A percentile compares a stretch with the other conserved stretches of the same genome.
These are phyloP conservation scores for Saturnispora kantuleensis DNA, from an alignment of 805 yeast species.

Conservation along the genomic window DNA sequence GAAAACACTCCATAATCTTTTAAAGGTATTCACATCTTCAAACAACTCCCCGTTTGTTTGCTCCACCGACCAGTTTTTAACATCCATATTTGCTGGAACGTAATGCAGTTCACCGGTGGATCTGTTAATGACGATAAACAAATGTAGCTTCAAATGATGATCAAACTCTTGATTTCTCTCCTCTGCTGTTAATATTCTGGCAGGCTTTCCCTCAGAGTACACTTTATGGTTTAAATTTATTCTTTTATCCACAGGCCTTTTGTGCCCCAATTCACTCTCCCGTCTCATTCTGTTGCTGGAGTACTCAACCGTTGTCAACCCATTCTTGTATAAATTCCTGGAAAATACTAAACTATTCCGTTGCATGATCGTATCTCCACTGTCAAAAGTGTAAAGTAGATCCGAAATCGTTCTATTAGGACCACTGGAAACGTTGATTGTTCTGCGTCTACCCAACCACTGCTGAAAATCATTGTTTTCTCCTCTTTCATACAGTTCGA, in stretches of 20 bases:
- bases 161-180: constrained; percentile 1
- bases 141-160: constrained; percentile 16
- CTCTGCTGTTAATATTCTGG: background rate
- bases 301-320: constrained; percentile 2
- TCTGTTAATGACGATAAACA: constrained; percentile 24
- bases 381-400: constrained; percentile 16
- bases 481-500: no score
- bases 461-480: constrained; percentile 2
- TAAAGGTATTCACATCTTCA: constrained; percentile 22
- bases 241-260: background rate
- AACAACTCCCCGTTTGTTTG: constrained; percentile 27
- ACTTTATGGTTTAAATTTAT: constrained; percentile 1
- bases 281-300: background rate
- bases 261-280: background rate
- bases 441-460: background rate
- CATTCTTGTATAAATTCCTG: constrained; percentile 21
- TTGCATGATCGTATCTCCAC: constrained; percentile 19
- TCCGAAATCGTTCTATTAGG: constrained; percentile 24
- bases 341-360: constrained; percentile 21
- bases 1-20: constrained; percentile 17
- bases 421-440: constrained; percentile 23
- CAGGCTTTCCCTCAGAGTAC: background rate
- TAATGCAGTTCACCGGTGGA: constrained; percentile 26
- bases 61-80: constrained; percentile 26
- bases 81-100: constrained; percentile 27